Evolutionary conservation across 495 filamentous ascomycete species (phyloP).

Genomic region (Cercophora newfieldiana): DNA sequence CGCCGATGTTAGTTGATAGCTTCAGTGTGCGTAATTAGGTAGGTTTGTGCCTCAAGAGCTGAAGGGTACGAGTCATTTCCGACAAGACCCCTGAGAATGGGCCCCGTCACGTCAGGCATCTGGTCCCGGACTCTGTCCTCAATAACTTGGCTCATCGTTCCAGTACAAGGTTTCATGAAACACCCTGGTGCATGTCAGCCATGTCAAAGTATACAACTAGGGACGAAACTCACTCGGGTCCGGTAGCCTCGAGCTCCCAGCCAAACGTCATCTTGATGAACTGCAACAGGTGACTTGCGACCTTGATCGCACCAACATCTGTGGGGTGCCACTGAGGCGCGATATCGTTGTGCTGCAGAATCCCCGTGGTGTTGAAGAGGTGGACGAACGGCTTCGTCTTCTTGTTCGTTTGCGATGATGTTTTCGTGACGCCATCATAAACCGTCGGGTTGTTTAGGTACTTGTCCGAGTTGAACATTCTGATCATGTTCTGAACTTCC

Average conservation of each 20-base stretch:
- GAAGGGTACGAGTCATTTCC: too few relatives aligned
- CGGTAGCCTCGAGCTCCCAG: slow-evolving; percentile 61
- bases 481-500: slow-evolving; percentile 55
- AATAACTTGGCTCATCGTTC: slow-evolving; percentile 58
- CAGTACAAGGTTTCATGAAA: slow-evolving; percentile 63
- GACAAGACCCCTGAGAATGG: too few relatives aligned
- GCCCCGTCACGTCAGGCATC: too few relatives aligned
- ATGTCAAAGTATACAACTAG: not conserved
- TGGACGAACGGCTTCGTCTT: slow-evolving; percentile 57
- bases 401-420: slow-evolving; percentile 35
- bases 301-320: slow-evolving; percentile 66
- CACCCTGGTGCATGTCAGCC: slow-evolving; percentile 36
- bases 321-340: slow-evolving; percentile 64
- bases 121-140: not conserved
- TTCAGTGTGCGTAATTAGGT: too few relatives aligned
- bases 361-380: slow-evolving; percentile 67
- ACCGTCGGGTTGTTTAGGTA: slow-evolving; percentile 45
- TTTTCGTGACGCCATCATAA: slow-evolving; percentile 48
- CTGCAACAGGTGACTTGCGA: slow-evolving; percentile 65
- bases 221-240: slow-evolving; percentile 50
- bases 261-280: slow-evolving; percentile 53
- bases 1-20: too few relatives aligned
- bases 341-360: slow-evolving; percentile 70
- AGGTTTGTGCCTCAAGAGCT: too few relatives aligned
- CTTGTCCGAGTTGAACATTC: slow-evolving; percentile 55